Base-by-base conservation (phyloP, 2,329 filamentous ascomycete genomes). In the Aspergillus neoniger region DNA sequence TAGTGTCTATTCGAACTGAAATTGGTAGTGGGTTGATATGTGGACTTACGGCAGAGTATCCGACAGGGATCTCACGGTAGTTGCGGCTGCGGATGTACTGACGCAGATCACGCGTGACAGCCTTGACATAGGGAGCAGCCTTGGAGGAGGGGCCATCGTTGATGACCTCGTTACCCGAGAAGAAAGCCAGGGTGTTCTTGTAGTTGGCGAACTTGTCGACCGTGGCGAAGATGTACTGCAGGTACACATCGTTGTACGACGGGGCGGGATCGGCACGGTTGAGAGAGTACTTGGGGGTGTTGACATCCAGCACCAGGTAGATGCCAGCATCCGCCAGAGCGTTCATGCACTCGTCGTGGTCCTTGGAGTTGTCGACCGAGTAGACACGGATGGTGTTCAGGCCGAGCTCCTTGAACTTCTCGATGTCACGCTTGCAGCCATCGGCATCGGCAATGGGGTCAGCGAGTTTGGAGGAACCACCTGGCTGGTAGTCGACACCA, bases 351-450 rank as follows among this genome's bases (percentile, higher is more conserved):
- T 87, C 84, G 70, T 93, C 88, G 80, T 97, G 93, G 76, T 89
- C 79, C 69, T 83, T 80, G 54, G 88, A 88, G 84, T 96, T 96
- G 82, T 97, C 93, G 67, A 96, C 88, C 15, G 90, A 92, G 84
- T 96, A 97, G 63, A 96, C 90, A 77, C 93, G 92, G 73, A 97
- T 83, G 25, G 92, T 92, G 83, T 97, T 97, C 79, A 96, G 82
- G 52, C 92, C 92, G 54, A 97, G 83, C 67, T 92, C 85, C 81
- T 91, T 86, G 86, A 96, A 96, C 74, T 91, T 83, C 55, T 80
- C 79, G 69, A 96, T 89, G 73, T 96, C 92, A 66, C 92, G 89
- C 76, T 86, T 84, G 85, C 93, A 96, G 71, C 83, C 79, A 3
- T 77, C 77, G 23, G 81, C 73, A 70, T 96, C 88, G 63, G 91